These are phyloP conservation scores for Pythium periplocum DNA, from an alignment of 352 stramenopile genomes.

Conservation along the genomic window DNA sequence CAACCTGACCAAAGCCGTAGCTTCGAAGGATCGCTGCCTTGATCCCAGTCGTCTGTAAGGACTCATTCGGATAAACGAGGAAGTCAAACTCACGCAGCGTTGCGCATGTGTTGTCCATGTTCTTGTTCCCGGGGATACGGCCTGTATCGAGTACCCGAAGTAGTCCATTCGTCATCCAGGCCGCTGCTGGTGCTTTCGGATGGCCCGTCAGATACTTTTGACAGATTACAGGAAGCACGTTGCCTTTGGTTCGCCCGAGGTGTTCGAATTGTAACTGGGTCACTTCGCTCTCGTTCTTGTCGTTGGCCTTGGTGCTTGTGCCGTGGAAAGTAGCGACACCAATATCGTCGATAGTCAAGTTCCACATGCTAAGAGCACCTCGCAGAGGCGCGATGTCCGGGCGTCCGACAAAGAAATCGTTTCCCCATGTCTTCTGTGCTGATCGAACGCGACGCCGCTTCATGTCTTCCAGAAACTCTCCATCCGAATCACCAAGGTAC, in stretches of 20 bases:
- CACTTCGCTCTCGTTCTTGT: slow-evolving; percentile 86
- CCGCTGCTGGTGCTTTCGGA: slow-evolving; percentile 71
- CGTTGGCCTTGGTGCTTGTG: slow-evolving; percentile 77
- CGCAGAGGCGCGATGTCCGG: slow-evolving; percentile 70
- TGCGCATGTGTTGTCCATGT: slow-evolving; percentile 75
- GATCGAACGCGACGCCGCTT: slow-evolving; percentile 63
- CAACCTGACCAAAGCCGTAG: slow-evolving; percentile 78
- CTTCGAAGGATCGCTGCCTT: slow-evolving; percentile 80
- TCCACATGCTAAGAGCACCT: slow-evolving; percentile 71
- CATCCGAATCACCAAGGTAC: slow-evolving; percentile 26
- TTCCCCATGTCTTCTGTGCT: slow-evolving; percentile 63
- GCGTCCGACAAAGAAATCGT: slow-evolving; percentile 53
- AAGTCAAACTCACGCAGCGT: slow-evolving; percentile 69
- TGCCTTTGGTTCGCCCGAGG: slow-evolving; percentile 61
- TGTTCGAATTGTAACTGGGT: slow-evolving; percentile 80
- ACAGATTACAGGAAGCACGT: slow-evolving; percentile 68
- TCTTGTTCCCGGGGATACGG: slow-evolving; percentile 73
- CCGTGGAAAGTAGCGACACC: slow-evolving; percentile 78
- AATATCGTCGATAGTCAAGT: slow-evolving; percentile 73
- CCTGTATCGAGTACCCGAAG: slow-evolving; percentile 74
- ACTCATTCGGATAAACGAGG: slow-evolving; percentile 76
- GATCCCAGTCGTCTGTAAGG: slow-evolving; percentile 66
- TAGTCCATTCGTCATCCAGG: slow-evolving; percentile 81
- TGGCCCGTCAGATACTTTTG: slow-evolving; percentile 84
- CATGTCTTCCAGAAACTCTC: slow-evolving; percentile 52